Evolutionary conservation across 1,284 basidiomycete genomes (phyloP).

Genomic region (Sanghuangporus baumii): DNA sequence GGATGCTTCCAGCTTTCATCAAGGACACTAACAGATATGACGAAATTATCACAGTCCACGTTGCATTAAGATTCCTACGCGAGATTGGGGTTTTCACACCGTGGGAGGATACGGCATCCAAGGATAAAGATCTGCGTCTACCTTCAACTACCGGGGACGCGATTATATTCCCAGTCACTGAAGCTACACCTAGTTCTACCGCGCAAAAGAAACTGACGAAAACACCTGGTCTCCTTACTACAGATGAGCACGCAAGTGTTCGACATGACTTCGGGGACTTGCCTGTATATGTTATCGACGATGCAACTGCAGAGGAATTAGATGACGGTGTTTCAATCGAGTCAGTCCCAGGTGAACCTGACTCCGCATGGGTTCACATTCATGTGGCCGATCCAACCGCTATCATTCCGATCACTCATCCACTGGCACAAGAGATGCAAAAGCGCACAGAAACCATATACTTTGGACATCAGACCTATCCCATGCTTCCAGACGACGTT

Average conservation of each 20-base stretch:
- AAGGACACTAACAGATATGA: slow-evolving; percentile 46
- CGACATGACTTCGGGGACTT: slow-evolving; percentile 84
- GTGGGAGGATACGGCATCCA: slow-evolving; percentile 60
- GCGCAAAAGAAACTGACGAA: background rate
- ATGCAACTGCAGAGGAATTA: slow-evolving; percentile 75
- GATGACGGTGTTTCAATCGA: slow-evolving; percentile 94
- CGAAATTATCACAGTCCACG: slow-evolving; percentile 31
- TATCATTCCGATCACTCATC: slow-evolving; percentile 66
- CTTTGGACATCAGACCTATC: slow-evolving; percentile 56
- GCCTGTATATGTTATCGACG: slow-evolving; percentile 90
- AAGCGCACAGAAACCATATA: slow-evolving; percentile 51
- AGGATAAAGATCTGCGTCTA: slow-evolving; percentile 24
- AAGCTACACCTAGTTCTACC: background rate
- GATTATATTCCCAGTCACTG: background rate
- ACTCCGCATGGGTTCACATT: slow-evolving; percentile 77
- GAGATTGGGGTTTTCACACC: slow-evolving; percentile 68
- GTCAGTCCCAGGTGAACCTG: slow-evolving; percentile 47
- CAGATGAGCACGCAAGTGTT: slow-evolving; percentile 56
- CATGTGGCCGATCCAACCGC: slow-evolving; percentile 94
- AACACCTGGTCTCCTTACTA: slow-evolving; percentile 26
- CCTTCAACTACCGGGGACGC: background rate
- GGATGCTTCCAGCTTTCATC: slow-evolving; percentile 53
- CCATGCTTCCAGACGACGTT: slow-evolving; percentile 58
- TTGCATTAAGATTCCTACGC: slow-evolving; percentile 43
- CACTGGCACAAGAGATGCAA: slow-evolving; percentile 52